Conservation (phyloP, 176 grass and related monocot genomes). For the Raddia distichophylla region DNA sequence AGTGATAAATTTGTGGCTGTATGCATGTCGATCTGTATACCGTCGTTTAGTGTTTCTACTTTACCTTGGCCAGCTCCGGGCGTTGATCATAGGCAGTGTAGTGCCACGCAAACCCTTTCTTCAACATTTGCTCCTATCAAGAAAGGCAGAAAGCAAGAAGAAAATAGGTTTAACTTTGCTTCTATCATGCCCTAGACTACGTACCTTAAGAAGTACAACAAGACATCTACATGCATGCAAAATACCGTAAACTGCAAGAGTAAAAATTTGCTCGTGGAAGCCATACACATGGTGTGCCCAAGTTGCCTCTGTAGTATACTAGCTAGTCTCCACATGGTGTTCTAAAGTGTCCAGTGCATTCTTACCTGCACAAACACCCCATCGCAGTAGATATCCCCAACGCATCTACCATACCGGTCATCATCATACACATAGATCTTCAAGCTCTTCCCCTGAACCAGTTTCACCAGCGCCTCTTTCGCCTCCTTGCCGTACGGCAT, state of each 20-base stretch:
- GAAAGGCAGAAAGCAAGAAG: background rate
- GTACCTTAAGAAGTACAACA: background rate
- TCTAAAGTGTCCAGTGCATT: background rate
- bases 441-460: conserved; percentile 75
- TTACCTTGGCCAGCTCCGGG: conserved; percentile 78
- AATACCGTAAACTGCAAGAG: background rate
- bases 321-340: background rate
- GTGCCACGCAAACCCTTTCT: conserved; percentile 94
- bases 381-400: conserved; percentile 83
- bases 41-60: background rate
- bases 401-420: conserved; percentile 76
- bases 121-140: conserved; percentile 86
- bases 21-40: background rate
- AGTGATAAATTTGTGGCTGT: background rate
- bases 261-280: background rate
- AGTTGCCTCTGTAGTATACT: background rate
- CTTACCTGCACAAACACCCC: conserved; percentile 78
- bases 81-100: conserved; percentile 84
- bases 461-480: conserved; percentile 79
- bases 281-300: conserved; percentile 5
- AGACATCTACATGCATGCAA: background rate
- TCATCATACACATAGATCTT: conserved; percentile 66
- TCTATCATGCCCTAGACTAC: background rate
- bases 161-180: background rate
- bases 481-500: conserved; percentile 97